Evolutionary conservation across 257 asterid genomes (phyloP).

Genomic region (Solanum neorickii): DNA sequence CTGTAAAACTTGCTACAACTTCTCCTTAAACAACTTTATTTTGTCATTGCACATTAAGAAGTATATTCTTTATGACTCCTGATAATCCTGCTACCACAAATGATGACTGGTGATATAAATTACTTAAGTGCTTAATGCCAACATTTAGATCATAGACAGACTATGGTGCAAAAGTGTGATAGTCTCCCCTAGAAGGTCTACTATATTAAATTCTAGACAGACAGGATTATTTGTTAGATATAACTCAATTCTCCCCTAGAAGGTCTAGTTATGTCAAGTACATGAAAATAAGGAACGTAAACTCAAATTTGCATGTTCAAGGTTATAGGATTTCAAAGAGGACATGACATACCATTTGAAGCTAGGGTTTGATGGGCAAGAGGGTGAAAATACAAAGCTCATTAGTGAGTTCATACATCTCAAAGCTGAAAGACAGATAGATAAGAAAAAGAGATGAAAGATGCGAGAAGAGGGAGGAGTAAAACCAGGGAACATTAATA

Average conservation of each 20-base stretch:
- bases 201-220: neutral
- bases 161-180: neutral
- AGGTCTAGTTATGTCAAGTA: neutral
- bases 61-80: neutral
- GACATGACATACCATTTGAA: neutral
- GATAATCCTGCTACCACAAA: neutral
- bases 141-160: neutral
- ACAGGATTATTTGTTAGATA: neutral
- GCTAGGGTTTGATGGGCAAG: neutral
- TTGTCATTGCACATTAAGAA: neutral
- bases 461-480: neutral
- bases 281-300: neutral
- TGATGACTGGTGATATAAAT: neutral
- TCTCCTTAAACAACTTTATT: neutral
- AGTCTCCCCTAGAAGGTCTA: neutral
- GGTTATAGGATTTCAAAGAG: neutral
- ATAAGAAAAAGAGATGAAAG: neutral
- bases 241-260: neutral
- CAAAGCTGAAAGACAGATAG: neutral
- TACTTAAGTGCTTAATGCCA: neutral
- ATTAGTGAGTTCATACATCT: neutral
- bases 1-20: neutral
- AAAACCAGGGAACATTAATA: neutral
- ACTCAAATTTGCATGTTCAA: neutral
- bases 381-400: neutral